These are phyloP conservation scores for Lactarius hatsudake DNA, from an alignment of 768 basidiomycete species.

Conservation along the genomic window DNA sequence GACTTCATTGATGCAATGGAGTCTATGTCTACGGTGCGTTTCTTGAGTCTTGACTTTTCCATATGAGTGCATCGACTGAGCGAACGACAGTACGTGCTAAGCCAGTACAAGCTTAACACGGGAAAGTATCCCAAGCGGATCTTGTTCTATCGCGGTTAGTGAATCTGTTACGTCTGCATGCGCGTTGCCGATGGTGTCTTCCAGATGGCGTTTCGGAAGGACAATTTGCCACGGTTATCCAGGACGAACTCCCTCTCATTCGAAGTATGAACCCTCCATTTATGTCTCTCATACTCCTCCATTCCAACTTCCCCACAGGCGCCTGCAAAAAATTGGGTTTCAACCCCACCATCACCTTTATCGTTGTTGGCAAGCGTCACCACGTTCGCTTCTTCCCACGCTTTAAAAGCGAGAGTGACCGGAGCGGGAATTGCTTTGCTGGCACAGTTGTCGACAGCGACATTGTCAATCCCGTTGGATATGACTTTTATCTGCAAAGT, in stretches of 20 bases:
- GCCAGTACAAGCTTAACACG: conserved; percentile 51
- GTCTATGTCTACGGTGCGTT: conserved; percentile 57
- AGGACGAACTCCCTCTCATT: conserved; percentile 56
- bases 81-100: conserved; percentile 46
- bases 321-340: conserved; percentile 62
- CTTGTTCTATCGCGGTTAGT: conserved; percentile 70
- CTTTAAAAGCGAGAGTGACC: conserved; percentile 48
- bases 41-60: not conserved
- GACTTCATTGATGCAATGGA: conserved; percentile 76
- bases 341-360: conserved; percentile 64
- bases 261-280: conserved; percentile 42
- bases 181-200: not conserved
- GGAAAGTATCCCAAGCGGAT: conserved; percentile 69
- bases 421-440: conserved; percentile 69
- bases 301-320: conserved; percentile 37
- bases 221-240: conserved; percentile 48
- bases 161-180: not conserved
- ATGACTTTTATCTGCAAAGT: conserved; percentile 76
- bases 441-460: conserved; percentile 76
- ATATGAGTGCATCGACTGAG: not conserved
- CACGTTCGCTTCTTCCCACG: conserved; percentile 63
- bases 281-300: not conserved
- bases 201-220: conserved; percentile 55
- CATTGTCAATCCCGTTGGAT: conserved; percentile 66
- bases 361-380: conserved; percentile 78